These are phyloP conservation scores for Onygena corvina DNA, from an alignment of 2,329 filamentous ascomycete genomes.

Conservation along the genomic window DNA sequence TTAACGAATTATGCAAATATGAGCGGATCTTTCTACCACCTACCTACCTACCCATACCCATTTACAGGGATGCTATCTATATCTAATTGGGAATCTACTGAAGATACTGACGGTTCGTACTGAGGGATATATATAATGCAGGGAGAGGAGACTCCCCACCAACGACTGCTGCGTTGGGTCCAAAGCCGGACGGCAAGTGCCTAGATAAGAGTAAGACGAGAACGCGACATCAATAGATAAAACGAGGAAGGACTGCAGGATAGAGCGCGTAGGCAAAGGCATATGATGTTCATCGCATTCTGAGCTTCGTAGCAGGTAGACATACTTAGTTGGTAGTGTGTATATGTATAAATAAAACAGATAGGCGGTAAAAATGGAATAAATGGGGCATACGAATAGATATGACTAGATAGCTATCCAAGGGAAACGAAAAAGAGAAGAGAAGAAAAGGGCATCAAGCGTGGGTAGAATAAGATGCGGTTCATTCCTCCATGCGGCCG, in stretches of 20 bases:
- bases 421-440: no score
- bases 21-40: not conserved
- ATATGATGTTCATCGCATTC: constrained; percentile 2
- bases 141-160: not conserved
- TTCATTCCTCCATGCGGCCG: constrained; percentile 84
- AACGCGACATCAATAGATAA: no score
- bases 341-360: not conserved
- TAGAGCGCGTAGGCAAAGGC: not conserved
- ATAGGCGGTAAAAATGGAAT: not conserved
- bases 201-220: no score
- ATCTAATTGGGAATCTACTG: no score
- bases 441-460: no score
- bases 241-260: not conserved
- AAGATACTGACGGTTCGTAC: no score
- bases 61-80: no score
- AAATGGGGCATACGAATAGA: no score
- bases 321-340: not conserved
- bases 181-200: no score
- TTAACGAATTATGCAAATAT: constrained; percentile 1
- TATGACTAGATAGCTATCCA: no score
- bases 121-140: no score
- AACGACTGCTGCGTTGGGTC: no score
- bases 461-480: not conserved
- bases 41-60: not conserved
- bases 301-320: not conserved